A percentile compares a stretch with the other conserved stretches of the same genome.
Evolutionary conservation across 1,139 yeast genomes (phyloP).

Genomic region (Sugiyamaella neomexicana): DNA sequence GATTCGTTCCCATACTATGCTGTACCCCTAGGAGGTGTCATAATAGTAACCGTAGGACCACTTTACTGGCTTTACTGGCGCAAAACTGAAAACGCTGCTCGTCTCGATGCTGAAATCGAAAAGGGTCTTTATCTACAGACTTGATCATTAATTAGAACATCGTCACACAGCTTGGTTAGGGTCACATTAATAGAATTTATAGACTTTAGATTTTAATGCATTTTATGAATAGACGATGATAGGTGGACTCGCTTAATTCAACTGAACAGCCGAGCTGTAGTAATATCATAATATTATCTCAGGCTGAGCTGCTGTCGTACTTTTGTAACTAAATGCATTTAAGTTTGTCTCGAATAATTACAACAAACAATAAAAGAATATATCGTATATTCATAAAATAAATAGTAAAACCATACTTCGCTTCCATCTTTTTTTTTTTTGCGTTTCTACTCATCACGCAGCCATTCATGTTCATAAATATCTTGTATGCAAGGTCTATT

Average conservation of each 20-base stretch:
- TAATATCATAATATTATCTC: no score
- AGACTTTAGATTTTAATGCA: background rate
- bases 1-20: slow-evolving; percentile 54
- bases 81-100: slow-evolving; percentile 22
- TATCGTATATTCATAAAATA: slow-evolving; percentile 7
- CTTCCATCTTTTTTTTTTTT: no score
- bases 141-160: no score
- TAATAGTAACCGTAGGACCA: slow-evolving; percentile 50
- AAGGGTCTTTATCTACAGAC: slow-evolving; percentile 19
- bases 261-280: background rate
- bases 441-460: no score
- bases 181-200: no score
- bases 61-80: slow-evolving; percentile 44
- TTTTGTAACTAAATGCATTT: background rate
- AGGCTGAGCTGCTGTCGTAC: no score
- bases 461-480: slow-evolving; percentile 69
- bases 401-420: background rate
- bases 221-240: background rate
- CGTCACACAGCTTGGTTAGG: no score
- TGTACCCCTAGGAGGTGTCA: slow-evolving; percentile 56
- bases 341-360: background rate
- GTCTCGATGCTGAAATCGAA: slow-evolving; percentile 24
- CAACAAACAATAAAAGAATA: background rate
- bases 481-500: slow-evolving; percentile 73
- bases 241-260: background rate